A percentile compares a stretch with the other conserved stretches of the same genome.
Evolutionary conservation across 257 asterid genomes (phyloP).

Genomic region (Nyctanthes arbortristis): DNA sequence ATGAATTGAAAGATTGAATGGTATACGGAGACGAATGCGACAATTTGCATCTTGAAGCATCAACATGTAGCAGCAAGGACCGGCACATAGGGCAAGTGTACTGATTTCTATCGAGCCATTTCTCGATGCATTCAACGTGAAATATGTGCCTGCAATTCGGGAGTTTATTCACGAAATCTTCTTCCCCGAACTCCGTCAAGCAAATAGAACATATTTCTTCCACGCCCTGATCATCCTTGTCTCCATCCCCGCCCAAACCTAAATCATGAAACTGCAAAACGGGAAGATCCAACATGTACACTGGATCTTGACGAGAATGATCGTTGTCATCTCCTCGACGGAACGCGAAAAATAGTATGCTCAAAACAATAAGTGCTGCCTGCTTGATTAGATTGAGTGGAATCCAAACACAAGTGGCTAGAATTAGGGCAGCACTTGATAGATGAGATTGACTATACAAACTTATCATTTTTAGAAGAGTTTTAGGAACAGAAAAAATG

Average conservation of each 20-base stretch:
- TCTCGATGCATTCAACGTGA: constrained; percentile 60
- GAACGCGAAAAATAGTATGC: not conserved
- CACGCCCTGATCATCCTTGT: not conserved
- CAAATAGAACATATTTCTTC: constrained; percentile 55
- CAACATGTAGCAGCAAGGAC: constrained; percentile 36
- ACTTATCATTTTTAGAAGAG: too few relatives aligned
- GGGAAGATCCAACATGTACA: not conserved
- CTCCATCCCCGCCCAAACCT: not conserved
- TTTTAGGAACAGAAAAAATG: too few relatives aligned
- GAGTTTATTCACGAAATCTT: constrained; percentile 49
- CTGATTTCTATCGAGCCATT: constrained; percentile 51
- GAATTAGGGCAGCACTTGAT: too few relatives aligned
- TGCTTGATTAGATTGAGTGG: not conserved
- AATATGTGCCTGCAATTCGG: constrained; percentile 56
- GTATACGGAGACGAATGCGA: constrained; percentile 11
- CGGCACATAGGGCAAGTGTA: constrained; percentile 79
- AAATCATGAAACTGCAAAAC: constrained; percentile 16
- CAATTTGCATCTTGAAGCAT: constrained; percentile 33
- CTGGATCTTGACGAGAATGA: not conserved
- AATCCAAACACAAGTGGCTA: too few relatives aligned
- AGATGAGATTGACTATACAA: too few relatives aligned
- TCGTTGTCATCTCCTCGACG: not conserved
- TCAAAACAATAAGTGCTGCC: not conserved
- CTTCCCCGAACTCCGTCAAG: constrained; percentile 47
- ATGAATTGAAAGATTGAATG: not conserved